Evolutionary conservation across 192 early-diverging fungal genomes (phyloP), one percentile per base, ranked within the genome.

Genomic region (Podochytrium sp.): DNA sequence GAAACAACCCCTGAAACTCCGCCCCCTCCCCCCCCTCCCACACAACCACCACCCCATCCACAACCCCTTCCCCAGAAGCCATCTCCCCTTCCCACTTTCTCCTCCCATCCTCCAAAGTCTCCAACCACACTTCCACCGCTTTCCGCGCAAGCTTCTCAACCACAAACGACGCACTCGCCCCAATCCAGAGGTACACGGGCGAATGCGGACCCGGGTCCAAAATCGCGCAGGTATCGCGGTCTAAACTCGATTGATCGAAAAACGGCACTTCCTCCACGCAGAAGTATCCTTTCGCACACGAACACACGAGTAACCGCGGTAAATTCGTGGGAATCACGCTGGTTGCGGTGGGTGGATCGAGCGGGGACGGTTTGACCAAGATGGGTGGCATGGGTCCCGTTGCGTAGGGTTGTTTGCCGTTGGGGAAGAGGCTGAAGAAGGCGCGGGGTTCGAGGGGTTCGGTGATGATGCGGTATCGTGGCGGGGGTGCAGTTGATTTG

Each of bases 71-170:
- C n/a, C 66, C 66, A 1, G n/a, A 27, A 10, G 63, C 40, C 10
- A 65, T 4, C 14, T 65, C 47, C 3, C 63, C 66, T 2, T 55
- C 25, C 66, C 66, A 69, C 47, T 49, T 42, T 20, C 34, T 37
- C 32, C 81, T 34, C 1, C 81, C 84, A 61, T 86, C 85, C 43
- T 84, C 72, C 27, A 81, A 43, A 29, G 71, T 69, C 51, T 78
- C 68, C 33, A 87, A 47, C 85, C 85, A 87, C n/a, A 87, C 85
- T 71, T 87, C 78, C 1, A 82, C 81, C 23, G 78, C 78, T 71
- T 87, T 84, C 32, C 76, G 58, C 7, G 79, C 79, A 64, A 87
- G 59, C 56, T 85, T 82, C 18, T 65, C 23, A 6, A 87, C 85
- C 16, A 87, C 85, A 71, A 89, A 86, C 20, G 50, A 62, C 40